phyloP scores from a whole-genome alignment of 352 stramenopile species.

The Pythium pyrilobum region DNA sequence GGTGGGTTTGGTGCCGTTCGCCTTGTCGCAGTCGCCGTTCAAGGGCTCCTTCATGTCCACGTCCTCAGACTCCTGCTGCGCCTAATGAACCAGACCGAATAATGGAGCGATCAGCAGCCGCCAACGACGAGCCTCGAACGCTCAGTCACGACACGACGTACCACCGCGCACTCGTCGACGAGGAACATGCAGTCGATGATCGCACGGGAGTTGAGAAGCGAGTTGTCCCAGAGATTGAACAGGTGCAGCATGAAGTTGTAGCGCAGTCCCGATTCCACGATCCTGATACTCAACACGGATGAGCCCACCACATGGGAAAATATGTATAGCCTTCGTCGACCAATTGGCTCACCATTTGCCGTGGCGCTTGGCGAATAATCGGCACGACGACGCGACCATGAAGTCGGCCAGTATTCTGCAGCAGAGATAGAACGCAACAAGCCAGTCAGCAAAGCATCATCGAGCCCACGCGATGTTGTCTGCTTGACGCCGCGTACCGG shows the following conservation, averaged over 20 bases:
- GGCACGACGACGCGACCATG: conserved; percentile 82
- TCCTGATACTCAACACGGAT: conserved; percentile 36
- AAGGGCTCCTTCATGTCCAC: too few species aligned
- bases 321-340: too few species aligned
- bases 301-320: too few species aligned
- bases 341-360: conserved; percentile 66
- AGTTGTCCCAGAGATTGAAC: conserved; percentile 90
- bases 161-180: conserved; percentile 48
- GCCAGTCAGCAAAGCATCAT: background rate
- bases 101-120: too few species aligned
- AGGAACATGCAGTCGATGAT: conserved; percentile 89
- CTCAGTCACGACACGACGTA: background rate
- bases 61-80: too few species aligned
- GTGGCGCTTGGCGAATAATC: conserved; percentile 76
- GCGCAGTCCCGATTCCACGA: conserved; percentile 67
- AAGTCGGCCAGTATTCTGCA: conserved; percentile 78
- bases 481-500: too few species aligned
- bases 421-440: background rate
- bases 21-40: background rate
- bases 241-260: conserved; percentile 87
- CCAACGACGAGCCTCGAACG: background rate
- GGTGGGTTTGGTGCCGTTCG: background rate
- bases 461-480: too few species aligned
- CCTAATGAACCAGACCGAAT: background rate
- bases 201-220: conserved; percentile 72